phyloP scores from a whole-genome alignment of 2,329 filamentous ascomycete genomes.

The Gliomastix tumulicola region DNA sequence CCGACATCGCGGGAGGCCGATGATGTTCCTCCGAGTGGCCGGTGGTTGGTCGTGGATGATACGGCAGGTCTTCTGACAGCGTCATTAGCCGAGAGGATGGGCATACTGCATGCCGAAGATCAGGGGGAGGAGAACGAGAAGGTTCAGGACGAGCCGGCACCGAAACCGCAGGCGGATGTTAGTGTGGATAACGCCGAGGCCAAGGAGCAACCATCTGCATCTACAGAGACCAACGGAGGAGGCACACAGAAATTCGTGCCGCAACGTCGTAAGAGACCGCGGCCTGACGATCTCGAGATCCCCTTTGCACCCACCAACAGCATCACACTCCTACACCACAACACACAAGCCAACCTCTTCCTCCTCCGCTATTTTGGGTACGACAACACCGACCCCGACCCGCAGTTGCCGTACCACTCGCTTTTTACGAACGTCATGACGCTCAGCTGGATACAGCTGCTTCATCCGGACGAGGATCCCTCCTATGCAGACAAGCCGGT shows the following conservation, averaged over 20 bases:
- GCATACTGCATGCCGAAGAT: conserved; percentile 56
- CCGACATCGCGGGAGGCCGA: conserved; percentile 13
- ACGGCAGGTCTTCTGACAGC: conserved; percentile 77
- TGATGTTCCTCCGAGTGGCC: conserved; percentile 23
- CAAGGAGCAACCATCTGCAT: conserved; percentile 15
- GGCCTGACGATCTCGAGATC: conserved; percentile 47
- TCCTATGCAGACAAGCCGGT: conserved; percentile 64
- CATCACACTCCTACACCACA: conserved; percentile 72
- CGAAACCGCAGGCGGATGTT: neutral
- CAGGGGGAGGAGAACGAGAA: conserved; percentile 17
- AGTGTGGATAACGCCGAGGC: neutral
- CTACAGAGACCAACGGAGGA: too few relatives aligned
- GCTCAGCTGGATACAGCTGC: conserved; percentile 86
- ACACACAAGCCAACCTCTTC: conserved; percentile 80
- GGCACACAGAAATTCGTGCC: too few relatives aligned
- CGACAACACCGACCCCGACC: conserved; percentile 60
- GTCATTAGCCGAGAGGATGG: conserved; percentile 83
- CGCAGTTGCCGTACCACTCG: conserved; percentile 59
- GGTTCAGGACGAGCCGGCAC: neutral
- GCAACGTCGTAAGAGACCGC: conserved; percentile 19
- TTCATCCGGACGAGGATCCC: conserved; percentile 68
- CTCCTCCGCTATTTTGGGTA: conserved; percentile 86
- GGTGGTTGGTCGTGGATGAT: conserved; percentile 83
- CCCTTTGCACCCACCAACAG: conserved; percentile 67
- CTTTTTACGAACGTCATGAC: conserved; percentile 75